Base-by-base conservation (phyloP, 768 basidiomycete genomes). In the Hericium coralloides region DNA sequence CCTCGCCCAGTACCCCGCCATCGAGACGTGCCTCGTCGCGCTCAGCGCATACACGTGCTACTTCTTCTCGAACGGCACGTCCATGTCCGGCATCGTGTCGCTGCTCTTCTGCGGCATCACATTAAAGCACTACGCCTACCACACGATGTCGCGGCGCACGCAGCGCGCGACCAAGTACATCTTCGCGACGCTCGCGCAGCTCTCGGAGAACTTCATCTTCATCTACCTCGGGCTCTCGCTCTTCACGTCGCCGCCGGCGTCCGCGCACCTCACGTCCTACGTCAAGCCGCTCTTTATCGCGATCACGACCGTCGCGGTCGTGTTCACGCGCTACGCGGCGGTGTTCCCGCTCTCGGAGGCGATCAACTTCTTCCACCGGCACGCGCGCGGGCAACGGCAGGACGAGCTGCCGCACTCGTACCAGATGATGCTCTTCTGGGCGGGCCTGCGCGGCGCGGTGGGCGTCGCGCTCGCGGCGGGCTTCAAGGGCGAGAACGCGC, bases 351-450 rank as follows among this genome's bases (percentile, higher is more conserved):
- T 98, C 17, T 92, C 93, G 3, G 90, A 95, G 64, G 81, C 81
- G 25, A 97, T 99, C 83, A 99, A 99, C 74, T 79, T 97, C 62
- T 85, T 98, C 77, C 88, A 85, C 64, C 76, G 76, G 26, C 89
- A 95, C 59, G 85, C 82, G 2, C 83, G 92, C 1, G 93, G 93
- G 1, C 90, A 94, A 65, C 81, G 93, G 43, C 73, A 79, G 22
- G 95, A 97, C 62, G 95, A 98, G 63, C 75, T 99, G 4, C 95
- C 97, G 1, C 95, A 98, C 70, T 94, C 93, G 12, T 98, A 99
- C 66, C 95, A 98, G 65, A 95, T 98, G 92, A 97, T 98, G 94
- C 74, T 98, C 15, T 98, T 98, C 73, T 99, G 95, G 97, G 95
- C 95, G 1, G 95, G 95, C 5, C 74, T 99, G 55, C 79, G 97